Base-by-base conservation (phyloP, 495 filamentous ascomycete genomes). In the Rusavskia elegans region DNA sequence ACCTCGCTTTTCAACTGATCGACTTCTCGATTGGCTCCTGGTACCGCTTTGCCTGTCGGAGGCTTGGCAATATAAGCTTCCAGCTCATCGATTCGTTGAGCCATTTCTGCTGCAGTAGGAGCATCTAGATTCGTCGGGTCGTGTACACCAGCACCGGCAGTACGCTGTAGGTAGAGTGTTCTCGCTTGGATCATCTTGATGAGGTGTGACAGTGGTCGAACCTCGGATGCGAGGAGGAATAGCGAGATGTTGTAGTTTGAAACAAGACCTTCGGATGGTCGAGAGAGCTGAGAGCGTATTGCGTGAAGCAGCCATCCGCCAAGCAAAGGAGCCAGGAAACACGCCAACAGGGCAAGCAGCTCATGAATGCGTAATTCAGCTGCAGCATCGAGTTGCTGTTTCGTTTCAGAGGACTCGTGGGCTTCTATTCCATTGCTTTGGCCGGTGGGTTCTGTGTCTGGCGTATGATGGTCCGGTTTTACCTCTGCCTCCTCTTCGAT, bases 221-320 rank as follows among this genome's bases (percentile, higher is more conserved):
- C 65, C 63, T 97, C 89, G 9, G 92, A 82, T 11, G 86, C 89
- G 8, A 95, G 74, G 11, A 95, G 69, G 65, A 96, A 97, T 55
- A 97, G 85, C n/a, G 84, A 88, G 48, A 98, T 74, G 65, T 95
- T 94, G 66, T 87, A 92, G 61, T 92, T 83, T 2, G 87, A 93
- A 16, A 96, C 84, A 14, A 94, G 70, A 2, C 87, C 85, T 63
- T 92, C 88, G 0, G 86, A 87, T 0, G 84, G 89, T 16, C 84
- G 75, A 2, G 84, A 88, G 9, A 97, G 77, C 42, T 85, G 82
- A 20, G 68, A 70, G 14, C 89, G 76, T 45, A 93, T 82, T 1
- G 71, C 68, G 61, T 93, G 86, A 3, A 96, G 71, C 20, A 95
- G 70, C 68, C 79, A 89, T 44, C 88, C 83, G 17, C 84, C 85